Base-by-base conservation (phyloP, 768 basidiomycete genomes). In the Porphyrellus cyaneotinctus region DNA sequence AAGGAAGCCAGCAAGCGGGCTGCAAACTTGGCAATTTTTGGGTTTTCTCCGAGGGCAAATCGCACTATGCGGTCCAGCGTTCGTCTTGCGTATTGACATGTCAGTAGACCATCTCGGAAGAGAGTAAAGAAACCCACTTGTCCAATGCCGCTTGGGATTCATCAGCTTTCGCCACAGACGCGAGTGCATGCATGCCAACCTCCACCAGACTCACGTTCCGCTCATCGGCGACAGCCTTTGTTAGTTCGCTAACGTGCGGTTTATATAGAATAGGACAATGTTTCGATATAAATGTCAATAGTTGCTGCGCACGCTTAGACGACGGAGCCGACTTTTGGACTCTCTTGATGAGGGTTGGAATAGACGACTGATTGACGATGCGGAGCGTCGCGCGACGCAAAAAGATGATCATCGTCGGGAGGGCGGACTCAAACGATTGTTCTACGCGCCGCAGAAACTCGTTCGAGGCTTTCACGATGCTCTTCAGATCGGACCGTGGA, bases 401-500 rank as follows among this genome's bases (percentile, higher is more conserved):
- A 58, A 97, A 70, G 36, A 72, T 72, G 2, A 77, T 70, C 77
- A 97, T 84, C 0, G 95, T 97, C 0, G 79, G 65, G 1, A 81
- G 66, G 24, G 86, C 74, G 17, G 78, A 71, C 0, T 87, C 61
- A 3, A 82, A 79, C 10, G 84, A 77, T 60, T 88, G 85, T 46
- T 92, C 89, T 14, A 93, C 61, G 28, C 91, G 82, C 23, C 84
- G 81, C 17, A 83, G 64, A 64, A 95, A 87, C 63, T 99, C 97
- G 63, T 75, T 80, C 86, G 80, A 80, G 8, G 90, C 76, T 69
- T 95, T 97, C 52, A 87, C 75, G 10, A 95, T 74, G 6, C 77
- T 76, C 68, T 88, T 91, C 23, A 97, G 70, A 63, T 95, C 91
- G 0, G 88, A 85, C 61, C 92, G 87, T 0, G 87, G 75, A 66